These are phyloP conservation scores for Glycine tomentella DNA, from an alignment of 306 rosid species.

Conservation along the genomic window DNA sequence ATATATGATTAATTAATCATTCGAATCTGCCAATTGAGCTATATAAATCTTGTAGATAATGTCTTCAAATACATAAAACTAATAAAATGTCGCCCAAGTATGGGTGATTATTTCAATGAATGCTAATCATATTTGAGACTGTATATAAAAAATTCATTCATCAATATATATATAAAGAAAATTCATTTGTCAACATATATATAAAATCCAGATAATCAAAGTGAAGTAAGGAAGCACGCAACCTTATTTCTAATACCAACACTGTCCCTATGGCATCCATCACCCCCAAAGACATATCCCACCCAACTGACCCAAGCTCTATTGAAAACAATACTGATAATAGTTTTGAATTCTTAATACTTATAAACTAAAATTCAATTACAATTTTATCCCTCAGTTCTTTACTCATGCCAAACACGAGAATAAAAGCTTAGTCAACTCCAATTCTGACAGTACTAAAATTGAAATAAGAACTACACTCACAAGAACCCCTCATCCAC, in stretches of 20 bases:
- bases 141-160: no score
- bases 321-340: background rate
- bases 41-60: background rate
- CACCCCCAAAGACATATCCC: background rate
- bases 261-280: background rate
- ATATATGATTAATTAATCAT: background rate
- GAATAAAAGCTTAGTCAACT: background rate
- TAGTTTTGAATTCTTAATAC: background rate
- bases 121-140: no score
- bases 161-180: no score
- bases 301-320: background rate
- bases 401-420: background rate
- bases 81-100: background rate
- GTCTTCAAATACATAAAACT: constrained; percentile 1
- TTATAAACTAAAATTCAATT: constrained; percentile 3
- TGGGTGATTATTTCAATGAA: background rate
- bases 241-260: background rate
- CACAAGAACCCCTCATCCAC: background rate
- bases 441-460: background rate
- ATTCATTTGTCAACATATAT: background rate
- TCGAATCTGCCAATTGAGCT: constrained; percentile 2
- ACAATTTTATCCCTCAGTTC: background rate
- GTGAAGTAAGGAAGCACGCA: background rate
- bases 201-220: background rate
- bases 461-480: background rate